Evolutionary conservation across 2,329 filamentous ascomycete species (phyloP), one percentile per base, ranked within the genome.

Genomic region (Cercospora sp.): DNA sequence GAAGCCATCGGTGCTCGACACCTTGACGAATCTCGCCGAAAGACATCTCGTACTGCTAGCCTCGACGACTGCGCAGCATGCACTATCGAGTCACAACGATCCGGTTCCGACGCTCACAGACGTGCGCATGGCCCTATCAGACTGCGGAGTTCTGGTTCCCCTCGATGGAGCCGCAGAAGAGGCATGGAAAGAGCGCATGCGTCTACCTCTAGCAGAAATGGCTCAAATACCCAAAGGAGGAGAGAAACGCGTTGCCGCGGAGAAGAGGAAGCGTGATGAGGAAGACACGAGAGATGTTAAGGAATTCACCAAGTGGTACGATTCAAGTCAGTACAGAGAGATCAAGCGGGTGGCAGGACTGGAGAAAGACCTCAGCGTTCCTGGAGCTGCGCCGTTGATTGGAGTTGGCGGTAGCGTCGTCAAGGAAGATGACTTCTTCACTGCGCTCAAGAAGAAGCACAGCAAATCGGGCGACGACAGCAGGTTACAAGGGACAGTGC

Each of bases 391-490:
- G 57, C 82, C 85, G 45, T 82, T 70, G n/a, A 72, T 77, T 16
- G 78, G 75, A 9, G 77, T 77, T 75, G 67, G 82, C 79, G 73
- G 78, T 1, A 72, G 78, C 66, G 77, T 74, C 75, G 75, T 75
- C 66, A 73, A 81, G 69, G 79, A 79, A 74, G 82, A 84, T 71
- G 83, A 85, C 68, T 84, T 83, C 68, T 69, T 85, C 62, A 83
- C 79, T 21, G 79, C 89, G 4, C 82, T 98, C 51, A 97, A 97
- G 80, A 95, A 94, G 81, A 97, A 96, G 77, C 92, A 97, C 79
- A 93, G 90, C 81, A 96, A 95, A 74, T 91, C 91, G 26, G 73
- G 70, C 9, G 93, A 96, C 75, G 93, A 97, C 76, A 90, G 90
- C 9, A 90, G 94, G 75, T 97, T 93, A 79, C 88, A 90, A 73